Evolutionary conservation across 2,329 filamentous ascomycete genomes (phyloP).

Genomic region (Fusarium nanum): DNA sequence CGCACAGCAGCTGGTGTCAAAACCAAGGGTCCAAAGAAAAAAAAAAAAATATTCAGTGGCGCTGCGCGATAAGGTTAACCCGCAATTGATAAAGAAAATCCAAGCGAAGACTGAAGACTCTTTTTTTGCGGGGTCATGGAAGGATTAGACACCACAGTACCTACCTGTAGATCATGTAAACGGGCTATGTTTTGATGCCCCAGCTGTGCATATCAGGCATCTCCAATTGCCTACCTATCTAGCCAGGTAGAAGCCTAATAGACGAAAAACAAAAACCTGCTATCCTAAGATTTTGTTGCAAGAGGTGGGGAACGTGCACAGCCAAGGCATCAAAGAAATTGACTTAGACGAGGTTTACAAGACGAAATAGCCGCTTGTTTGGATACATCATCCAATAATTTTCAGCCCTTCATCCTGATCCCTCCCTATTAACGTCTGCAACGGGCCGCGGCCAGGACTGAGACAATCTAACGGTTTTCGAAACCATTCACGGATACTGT

Average conservation of each 20-base stretch:
- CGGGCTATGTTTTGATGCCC: too few relatives aligned
- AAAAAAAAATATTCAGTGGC: constrained; percentile 46
- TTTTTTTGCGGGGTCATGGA: constrained; percentile 5
- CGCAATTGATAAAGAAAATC: constrained; percentile 25
- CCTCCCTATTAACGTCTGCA: constrained; percentile 18
- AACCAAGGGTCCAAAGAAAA: constrained; percentile 9
- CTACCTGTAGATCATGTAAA: too few relatives aligned
- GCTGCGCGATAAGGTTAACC: constrained; percentile 57
- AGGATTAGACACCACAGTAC: not conserved
- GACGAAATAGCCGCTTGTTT: constrained; percentile 10
- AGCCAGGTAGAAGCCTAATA: not conserved
- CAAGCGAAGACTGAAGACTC: not conserved
- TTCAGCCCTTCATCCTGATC: not conserved
- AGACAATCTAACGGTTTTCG: constrained; percentile 13
- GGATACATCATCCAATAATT: constrained; percentile 4
- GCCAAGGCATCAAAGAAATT: not conserved
- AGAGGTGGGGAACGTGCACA: not conserved
- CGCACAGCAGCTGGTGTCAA: constrained; percentile 18
- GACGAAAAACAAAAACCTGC: not conserved
- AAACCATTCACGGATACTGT: not conserved
- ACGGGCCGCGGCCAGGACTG: constrained; percentile 24
- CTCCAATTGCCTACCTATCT: not conserved
- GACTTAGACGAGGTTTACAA: not conserved
- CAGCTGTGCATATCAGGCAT: not conserved
- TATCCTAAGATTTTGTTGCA: not conserved